Conservation (phyloP, 768 basidiomycete genomes). For the Epithele typhae region DNA sequence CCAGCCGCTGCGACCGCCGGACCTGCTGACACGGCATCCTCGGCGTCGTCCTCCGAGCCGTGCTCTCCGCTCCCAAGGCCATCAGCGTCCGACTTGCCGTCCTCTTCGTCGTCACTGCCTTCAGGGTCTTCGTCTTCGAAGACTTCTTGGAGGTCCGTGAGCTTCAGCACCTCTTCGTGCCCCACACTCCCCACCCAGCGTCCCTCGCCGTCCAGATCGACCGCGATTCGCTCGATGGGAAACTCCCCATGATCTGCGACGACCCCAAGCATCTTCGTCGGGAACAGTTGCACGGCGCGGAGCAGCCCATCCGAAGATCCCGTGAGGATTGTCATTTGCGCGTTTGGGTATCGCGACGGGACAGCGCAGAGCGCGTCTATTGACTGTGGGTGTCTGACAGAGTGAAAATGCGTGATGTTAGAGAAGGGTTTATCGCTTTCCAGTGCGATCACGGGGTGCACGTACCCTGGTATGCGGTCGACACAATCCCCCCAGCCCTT, state of each 20-base stretch:
- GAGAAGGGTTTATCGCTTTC: background rate
- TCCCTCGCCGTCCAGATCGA: conserved; percentile 51
- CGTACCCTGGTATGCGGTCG: conserved; percentile 82
- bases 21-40: background rate
- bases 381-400: conserved; percentile 80
- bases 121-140: conserved; percentile 53
- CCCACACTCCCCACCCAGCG: conserved; percentile 93
- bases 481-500: conserved; percentile 92
- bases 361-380: conserved; percentile 82
- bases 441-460: conserved; percentile 3
- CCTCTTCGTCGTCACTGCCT: conserved; percentile 24
- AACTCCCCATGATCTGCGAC: conserved; percentile 90
- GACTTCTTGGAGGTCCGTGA: conserved; percentile 81
- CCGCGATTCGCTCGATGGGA: conserved; percentile 82
- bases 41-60: background rate
- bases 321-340: conserved; percentile 69
- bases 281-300: conserved; percentile 76
- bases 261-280: conserved; percentile 85
- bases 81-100: conserved; percentile 22
- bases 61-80: background rate
- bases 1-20: background rate
- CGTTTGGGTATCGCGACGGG: conserved; percentile 54
- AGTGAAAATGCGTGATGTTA: background rate
- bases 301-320: conserved; percentile 92
- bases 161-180: conserved; percentile 80